phyloP scores from a whole-genome alignment of 768 basidiomycete genomes.

The Kwoniella pini region DNA sequence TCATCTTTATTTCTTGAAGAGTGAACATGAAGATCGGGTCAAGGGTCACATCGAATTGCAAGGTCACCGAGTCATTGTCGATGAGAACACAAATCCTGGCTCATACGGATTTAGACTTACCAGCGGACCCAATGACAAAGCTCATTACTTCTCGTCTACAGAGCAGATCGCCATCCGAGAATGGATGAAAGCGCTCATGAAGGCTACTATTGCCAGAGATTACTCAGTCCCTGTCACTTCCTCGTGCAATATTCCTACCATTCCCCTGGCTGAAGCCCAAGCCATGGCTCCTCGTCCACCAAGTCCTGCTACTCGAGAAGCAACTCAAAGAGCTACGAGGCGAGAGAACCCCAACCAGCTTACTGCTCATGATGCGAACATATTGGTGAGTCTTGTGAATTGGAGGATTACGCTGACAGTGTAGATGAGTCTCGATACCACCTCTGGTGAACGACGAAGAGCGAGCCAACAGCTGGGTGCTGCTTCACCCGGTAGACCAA shows the following conservation, averaged over 20 bases:
- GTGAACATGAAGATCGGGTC: slow-evolving; percentile 85
- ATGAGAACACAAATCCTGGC: slow-evolving; percentile 88
- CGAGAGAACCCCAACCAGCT: slow-evolving; percentile 82
- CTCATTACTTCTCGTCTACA: slow-evolving; percentile 88
- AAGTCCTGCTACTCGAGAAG: slow-evolving; percentile 80
- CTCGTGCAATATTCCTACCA: slow-evolving; percentile 94
- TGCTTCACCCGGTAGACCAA: slow-evolving; percentile 18
- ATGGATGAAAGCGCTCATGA: slow-evolving; percentile 99
- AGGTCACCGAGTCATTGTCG: slow-evolving; percentile 89
- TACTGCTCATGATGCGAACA: slow-evolving; percentile 50
- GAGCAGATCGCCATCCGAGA: slow-evolving; percentile 82
- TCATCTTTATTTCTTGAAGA: slow-evolving; percentile 83
- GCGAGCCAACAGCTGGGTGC: slow-evolving; percentile 19
- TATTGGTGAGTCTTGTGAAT: slow-evolving; percentile 28
- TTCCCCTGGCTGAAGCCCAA: slow-evolving; percentile 90
- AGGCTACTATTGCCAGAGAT: slow-evolving; percentile 92
- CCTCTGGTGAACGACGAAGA: slow-evolving; percentile 22
- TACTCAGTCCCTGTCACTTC: slow-evolving; percentile 92
- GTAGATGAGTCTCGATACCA: slow-evolving; percentile 38
- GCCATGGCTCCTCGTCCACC: slow-evolving; percentile 96
- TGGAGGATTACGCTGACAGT: background rate
- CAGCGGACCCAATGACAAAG: slow-evolving; percentile 74
- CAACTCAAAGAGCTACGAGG: slow-evolving; percentile 81
- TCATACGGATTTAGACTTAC: slow-evolving; percentile 93
- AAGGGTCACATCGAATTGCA: slow-evolving; percentile 92